Base-by-base conservation (phyloP, 2,329 filamentous ascomycete species). In the Phaeosphaeriaceae sp. region DNA sequence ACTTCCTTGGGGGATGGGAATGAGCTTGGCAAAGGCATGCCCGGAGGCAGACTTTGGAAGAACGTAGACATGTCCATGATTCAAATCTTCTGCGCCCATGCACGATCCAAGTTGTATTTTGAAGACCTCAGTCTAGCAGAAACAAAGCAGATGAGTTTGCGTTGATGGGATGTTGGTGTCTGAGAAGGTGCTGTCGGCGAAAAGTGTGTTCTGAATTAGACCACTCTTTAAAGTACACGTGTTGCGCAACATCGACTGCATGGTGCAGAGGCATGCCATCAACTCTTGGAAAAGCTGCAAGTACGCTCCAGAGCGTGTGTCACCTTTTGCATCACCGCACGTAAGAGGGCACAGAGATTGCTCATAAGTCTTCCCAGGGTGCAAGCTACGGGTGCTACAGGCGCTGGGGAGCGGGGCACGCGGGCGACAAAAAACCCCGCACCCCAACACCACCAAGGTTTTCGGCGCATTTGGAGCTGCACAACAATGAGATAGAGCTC, bases 171-270 rank as follows among this genome's bases (percentile, higher is more conserved):
- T 26, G 17, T 39, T 39, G 36, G 36, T 39, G n/a, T 39, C 20
- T 39, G 17, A 23, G 20, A 6, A 23, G 21, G 13, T 17, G 18
- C 36, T n/a, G 36, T 26, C 36, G 13, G 18, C 21, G 18, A 39
- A 26, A 39, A 28, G 17, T 39, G 11, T 23, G 17, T n/a, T 26
- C 21, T 26, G 20, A 26, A 39, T 18, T 6, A 39, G 15, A 39
- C 36, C 18, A 26, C 18, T 39, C 18, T 23, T 4, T 6, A 70
- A 75, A 9, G 34, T 36, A 26, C 21, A 26, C 21, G 34, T 36
- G 15, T 36, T 36, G 34, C 12, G n/a, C 17, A 36, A 36, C 34
- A 36, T 18, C 17, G 30, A 16, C 15, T 33, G 30, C 30, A 33
- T 33, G 30, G 30, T 33, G 30, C 30, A 26, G 5, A 26, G 8